Conservation (phyloP, 2,329 filamentous ascomycete species). For the Didymellaceae sp. region DNA sequence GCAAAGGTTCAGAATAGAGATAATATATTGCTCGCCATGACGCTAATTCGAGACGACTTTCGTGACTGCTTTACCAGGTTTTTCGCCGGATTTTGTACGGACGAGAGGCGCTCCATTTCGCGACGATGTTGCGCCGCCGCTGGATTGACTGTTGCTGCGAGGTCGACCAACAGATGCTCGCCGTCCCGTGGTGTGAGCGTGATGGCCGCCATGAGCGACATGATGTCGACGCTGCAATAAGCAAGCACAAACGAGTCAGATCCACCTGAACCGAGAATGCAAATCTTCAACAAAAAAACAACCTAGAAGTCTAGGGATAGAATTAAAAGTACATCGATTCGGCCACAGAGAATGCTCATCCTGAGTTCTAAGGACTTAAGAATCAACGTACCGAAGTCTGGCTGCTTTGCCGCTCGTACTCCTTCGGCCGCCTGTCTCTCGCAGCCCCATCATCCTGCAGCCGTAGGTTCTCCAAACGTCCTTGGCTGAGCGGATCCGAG, state of each 20-base stretch:
- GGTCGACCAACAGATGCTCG: constrained; percentile 44
- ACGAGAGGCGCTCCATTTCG: constrained; percentile 36
- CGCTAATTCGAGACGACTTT: constrained; percentile 30
- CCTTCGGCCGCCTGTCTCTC: constrained; percentile 48
- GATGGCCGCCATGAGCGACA: constrained; percentile 46
- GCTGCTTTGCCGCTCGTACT: constrained; percentile 49
- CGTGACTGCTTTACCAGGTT: constrained; percentile 35
- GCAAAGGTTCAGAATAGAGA: constrained; percentile 5
- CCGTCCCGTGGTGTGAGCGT: constrained; percentile 38
- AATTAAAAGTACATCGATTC: constrained; percentile 52
- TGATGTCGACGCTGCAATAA: constrained; percentile 48
- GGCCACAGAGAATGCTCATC: constrained; percentile 48
- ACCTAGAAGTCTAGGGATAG: constrained; percentile 48
- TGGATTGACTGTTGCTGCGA: constrained; percentile 50
- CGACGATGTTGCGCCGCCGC: constrained; percentile 45
- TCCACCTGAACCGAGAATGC: constrained; percentile 47
- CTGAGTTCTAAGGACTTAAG: constrained; percentile 50
- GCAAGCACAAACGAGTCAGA: constrained; percentile 50
- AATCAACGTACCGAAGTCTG: constrained; percentile 54
- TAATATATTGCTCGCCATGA: constrained; percentile 20
- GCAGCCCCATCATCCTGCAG: constrained; percentile 74
- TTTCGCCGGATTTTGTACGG: constrained; percentile 35
- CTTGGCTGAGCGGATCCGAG: constrained; percentile 77
- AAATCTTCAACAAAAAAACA: constrained; percentile 42
- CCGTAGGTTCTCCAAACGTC: constrained; percentile 86